Base-by-base conservation (phyloP, 257 asterid species). In the Craterostigma plantagineum region DNA sequence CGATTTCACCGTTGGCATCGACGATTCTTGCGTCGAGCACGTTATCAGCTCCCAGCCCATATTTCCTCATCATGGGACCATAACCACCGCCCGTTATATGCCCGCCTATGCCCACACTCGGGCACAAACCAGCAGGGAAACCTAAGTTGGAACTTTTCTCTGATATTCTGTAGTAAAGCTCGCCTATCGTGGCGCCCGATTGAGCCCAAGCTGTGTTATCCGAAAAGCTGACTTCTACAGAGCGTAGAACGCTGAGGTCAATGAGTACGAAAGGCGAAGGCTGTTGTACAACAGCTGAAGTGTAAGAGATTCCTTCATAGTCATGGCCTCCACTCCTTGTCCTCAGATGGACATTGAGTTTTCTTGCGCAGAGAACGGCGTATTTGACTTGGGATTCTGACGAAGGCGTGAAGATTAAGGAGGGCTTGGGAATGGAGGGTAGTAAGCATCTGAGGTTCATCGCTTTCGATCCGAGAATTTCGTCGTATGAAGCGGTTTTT, bases 81-180 rank as follows among this genome's bases (percentile, higher is more conserved):
- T 54, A 54, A 11, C 46, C 60, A 9, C 60, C 60, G 14, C 60
- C 60, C 14, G 53, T 54, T 15, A 54, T 54, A 13, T 54, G 60
- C 47, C 60, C 60, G 35, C 60, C 60, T 13, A 54, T 42, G 45
- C 60, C 60, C 18, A 54, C 16, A 15, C 33, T 46, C 7, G 52
- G 36, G 17, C 40, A 54, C 1, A 54, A 34, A 5, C 60, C 60
- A 7, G 60, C 53, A 30, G 60, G 60, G 43, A 54, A 45, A 8
- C 53, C 60, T 23, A 6, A 41, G 39, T 43, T 45, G n/a, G 0
- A 11, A 30, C 60, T 54, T 16, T 46, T 16, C 16, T 38, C 15
- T 23, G 60, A 18, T 13, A 54, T 54, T 11, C 47, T 17, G 60
- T 54, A 54, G 18, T 46, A 45, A 30, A 54, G 52, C 42, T 54